Evolutionary conservation across 73 alveolate species (phyloP).

Genomic region (Blepharisma japonicum): DNA sequence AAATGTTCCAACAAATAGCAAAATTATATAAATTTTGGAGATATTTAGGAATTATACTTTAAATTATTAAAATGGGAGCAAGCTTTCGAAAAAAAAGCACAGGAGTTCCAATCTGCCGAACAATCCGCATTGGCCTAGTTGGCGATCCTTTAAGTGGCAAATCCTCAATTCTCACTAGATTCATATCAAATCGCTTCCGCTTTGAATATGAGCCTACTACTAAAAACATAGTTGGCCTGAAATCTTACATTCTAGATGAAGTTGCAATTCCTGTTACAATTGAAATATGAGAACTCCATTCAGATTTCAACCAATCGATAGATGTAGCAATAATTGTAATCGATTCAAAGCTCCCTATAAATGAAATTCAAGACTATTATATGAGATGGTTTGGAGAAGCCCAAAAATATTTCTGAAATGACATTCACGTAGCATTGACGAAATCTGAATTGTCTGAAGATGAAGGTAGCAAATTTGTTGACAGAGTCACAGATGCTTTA

Average conservation of each 20-base stretch:
- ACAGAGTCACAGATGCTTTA: not conserved
- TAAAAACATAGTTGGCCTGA: constrained; percentile 4
- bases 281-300: constrained; percentile 21
- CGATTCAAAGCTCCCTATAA: constrained; percentile 4
- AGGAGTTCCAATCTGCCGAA: no score
- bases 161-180: not conserved
- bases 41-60: no score
- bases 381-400: not conserved
- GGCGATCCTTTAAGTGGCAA: constrained; percentile 23
- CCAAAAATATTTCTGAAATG: not conserved
- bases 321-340: not conserved
- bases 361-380: constrained; percentile 16
- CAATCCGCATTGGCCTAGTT: not conserved
- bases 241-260: constrained; percentile 8
- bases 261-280: not conserved
- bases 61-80: no score
- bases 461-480: not conserved
- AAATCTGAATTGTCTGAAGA: not conserved
- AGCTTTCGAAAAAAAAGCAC: no score
- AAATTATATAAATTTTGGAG: no score
- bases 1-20: not conserved
- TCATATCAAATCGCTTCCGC: not conserved
- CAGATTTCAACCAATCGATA: not conserved
- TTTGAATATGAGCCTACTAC: not conserved
- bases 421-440: not conserved